These are phyloP conservation scores for Geotrichum bryndzae DNA, from an alignment of 1,139 yeast genomes.

Conservation along the genomic window DNA sequence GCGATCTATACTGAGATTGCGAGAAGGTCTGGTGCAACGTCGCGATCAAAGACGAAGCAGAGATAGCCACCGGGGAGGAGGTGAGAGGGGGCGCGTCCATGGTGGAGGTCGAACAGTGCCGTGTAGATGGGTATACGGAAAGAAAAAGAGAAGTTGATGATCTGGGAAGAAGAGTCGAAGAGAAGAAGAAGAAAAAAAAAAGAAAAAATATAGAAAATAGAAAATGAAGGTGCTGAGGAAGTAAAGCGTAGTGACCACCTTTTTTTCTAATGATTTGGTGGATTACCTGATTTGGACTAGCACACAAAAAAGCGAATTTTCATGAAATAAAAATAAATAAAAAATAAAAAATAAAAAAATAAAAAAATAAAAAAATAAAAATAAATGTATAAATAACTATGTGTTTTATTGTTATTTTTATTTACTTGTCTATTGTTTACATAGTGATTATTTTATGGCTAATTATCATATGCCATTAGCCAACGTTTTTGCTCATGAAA, in stretches of 20 bases:
- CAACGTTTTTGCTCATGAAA: too few species aligned
- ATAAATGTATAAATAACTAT: background rate
- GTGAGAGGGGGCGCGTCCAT: conserved; percentile 33
- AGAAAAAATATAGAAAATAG: background rate
- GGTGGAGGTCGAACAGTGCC: background rate
- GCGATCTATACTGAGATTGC: conserved; percentile 27
- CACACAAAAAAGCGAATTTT: background rate
- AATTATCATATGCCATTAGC: too few species aligned
- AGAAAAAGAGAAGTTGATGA: background rate
- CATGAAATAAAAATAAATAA: background rate
- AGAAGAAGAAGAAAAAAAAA: background rate
- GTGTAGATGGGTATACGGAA: background rate
- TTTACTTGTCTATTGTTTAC: background rate
- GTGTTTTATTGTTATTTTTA: background rate
- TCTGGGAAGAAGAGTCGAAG: background rate
- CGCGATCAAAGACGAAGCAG: conserved; percentile 35
- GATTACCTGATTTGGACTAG: background rate
- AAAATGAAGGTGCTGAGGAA: background rate
- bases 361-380: background rate
- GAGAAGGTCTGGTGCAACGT: conserved; percentile 34
- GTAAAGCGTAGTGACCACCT: background rate
- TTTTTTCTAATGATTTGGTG: background rate
- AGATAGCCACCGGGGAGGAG: conserved; percentile 27
- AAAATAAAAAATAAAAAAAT: background rate
- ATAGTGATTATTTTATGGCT: too few species aligned